Conservation (phyloP, 305 asterid species). For the Caryopteris hybrid region DNA sequence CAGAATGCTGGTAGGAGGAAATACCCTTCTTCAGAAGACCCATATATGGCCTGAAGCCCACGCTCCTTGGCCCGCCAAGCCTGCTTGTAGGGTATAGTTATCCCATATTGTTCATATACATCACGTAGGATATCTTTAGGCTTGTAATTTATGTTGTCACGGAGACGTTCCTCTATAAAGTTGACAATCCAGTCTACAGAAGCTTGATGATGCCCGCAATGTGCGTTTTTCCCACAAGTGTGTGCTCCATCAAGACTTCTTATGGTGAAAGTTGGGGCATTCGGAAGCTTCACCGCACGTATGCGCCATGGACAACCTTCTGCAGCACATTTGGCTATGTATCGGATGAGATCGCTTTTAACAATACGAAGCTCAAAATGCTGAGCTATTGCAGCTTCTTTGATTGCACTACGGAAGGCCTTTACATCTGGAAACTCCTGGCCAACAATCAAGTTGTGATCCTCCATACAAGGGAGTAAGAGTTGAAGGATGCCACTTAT, state of each 20-base stretch:
- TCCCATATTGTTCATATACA: conserved; percentile 57
- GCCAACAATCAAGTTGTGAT: conserved; percentile 41
- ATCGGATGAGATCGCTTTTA: conserved; percentile 68
- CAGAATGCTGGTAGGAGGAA: conserved; percentile 63
- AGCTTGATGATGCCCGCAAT: conserved; percentile 75
- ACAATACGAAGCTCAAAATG: conserved; percentile 71
- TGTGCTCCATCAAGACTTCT: conserved; percentile 62
- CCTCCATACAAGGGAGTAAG: conserved; percentile 43
- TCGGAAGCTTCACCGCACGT: conserved; percentile 77
- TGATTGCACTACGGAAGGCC: conserved; percentile 63
- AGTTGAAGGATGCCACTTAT: not conserved
- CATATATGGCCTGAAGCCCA: conserved; percentile 73
- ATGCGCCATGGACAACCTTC: conserved; percentile 85
- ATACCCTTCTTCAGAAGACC: conserved; percentile 85
- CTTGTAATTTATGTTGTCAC: conserved; percentile 66
- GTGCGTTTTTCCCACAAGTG: conserved; percentile 60
- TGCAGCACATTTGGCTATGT: conserved; percentile 72
- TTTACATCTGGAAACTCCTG: conserved; percentile 76
- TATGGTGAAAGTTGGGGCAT: conserved; percentile 55
- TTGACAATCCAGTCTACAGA: conserved; percentile 84
- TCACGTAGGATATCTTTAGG: conserved; percentile 76
- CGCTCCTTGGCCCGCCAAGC: conserved; percentile 90
- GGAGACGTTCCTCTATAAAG: conserved; percentile 63
- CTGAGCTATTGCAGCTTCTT: conserved; percentile 80
- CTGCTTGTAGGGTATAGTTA: conserved; percentile 80